Evolutionary conservation across 1,139 yeast species (phyloP).

Genomic region (Pneumocystis jirovecii): DNA sequence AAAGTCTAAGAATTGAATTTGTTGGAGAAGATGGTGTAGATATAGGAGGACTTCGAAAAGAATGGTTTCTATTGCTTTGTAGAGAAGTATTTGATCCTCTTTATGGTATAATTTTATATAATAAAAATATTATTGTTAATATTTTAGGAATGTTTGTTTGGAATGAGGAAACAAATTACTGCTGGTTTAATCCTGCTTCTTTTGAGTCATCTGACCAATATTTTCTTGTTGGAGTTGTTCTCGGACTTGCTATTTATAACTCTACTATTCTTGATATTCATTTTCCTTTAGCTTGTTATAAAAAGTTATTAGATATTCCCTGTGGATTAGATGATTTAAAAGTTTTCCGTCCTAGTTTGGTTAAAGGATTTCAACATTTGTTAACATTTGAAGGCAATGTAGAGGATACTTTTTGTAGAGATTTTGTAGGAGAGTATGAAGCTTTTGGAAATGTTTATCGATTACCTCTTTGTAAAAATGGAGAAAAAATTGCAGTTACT

Average conservation of each 20-base stretch:
- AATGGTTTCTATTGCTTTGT: slow-evolving; percentile 72
- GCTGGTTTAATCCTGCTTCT: slow-evolving; percentile 47
- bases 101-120: slow-evolving; percentile 38
- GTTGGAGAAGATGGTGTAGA: slow-evolving; percentile 82
- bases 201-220: slow-evolving; percentile 33
- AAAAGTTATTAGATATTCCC: slow-evolving; percentile 47
- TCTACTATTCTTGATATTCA: slow-evolving; percentile 69
- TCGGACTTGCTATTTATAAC: slow-evolving; percentile 83
- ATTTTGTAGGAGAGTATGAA: slow-evolving; percentile 25
- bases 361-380: slow-evolving; percentile 41
- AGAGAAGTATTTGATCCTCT: slow-evolving; percentile 52
- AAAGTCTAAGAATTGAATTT: slow-evolving; percentile 61
- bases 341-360: slow-evolving; percentile 53
- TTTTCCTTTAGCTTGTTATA: slow-evolving; percentile 64
- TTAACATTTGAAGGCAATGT: slow-evolving; percentile 36
- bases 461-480: slow-evolving; percentile 42
- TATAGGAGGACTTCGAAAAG: slow-evolving; percentile 86
- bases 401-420: slow-evolving; percentile 32
- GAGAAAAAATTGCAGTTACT: slow-evolving; percentile 40
- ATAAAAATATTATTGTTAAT: not conserved
- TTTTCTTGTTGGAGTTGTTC: slow-evolving; percentile 64
- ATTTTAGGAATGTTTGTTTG: slow-evolving; percentile 25
- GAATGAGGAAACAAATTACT: slow-evolving; percentile 51
- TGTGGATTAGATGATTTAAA: slow-evolving; percentile 48
- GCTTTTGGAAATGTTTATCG: slow-evolving; percentile 18